phyloP scores from a whole-genome alignment of 208 protist genomes.

The Leishmania turanica region DNA sequence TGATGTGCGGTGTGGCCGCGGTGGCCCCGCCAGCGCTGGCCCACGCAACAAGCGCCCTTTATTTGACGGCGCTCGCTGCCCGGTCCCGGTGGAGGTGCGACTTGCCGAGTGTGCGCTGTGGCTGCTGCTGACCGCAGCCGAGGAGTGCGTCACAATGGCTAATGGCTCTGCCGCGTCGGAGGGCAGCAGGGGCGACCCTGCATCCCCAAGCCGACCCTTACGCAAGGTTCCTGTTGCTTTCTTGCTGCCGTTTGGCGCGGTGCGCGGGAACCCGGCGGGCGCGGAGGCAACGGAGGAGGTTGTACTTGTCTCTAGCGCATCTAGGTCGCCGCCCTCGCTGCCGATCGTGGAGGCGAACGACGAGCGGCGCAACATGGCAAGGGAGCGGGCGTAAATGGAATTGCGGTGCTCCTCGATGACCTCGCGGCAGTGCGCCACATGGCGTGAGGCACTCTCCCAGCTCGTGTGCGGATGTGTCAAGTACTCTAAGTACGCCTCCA shows the following conservation, averaged over 20 bases:
- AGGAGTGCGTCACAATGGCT: constrained; percentile 1
- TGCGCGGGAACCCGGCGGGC: constrained; percentile 38
- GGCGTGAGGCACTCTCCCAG: constrained; percentile 73
- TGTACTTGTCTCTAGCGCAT: constrained; percentile 24
- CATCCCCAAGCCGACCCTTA: constrained; percentile 39
- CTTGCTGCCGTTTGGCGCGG: constrained; percentile 38
- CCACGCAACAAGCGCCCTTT: constrained; percentile 26
- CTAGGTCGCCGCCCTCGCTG: constrained; percentile 15
- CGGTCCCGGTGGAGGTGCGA: constrained; percentile 9
- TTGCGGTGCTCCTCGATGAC: constrained; percentile 49
- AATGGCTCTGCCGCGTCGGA: neutral
- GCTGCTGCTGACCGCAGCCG: constrained; percentile 7
- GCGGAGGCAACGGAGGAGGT: constrained; percentile 40
- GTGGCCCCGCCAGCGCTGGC: constrained; percentile 8
- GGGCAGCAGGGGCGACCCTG: neutral
- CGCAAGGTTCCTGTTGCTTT: constrained; percentile 37
- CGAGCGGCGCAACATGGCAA: constrained; percentile 36
- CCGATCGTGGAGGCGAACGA: constrained; percentile 46
- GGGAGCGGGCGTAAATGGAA: constrained; percentile 53
- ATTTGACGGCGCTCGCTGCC: constrained; percentile 1
- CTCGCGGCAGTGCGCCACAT: constrained; percentile 37
- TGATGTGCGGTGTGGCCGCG: constrained; percentile 1
- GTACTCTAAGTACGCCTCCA: constrained; percentile 88
- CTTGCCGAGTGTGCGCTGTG: constrained; percentile 2
- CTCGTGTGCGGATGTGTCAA: constrained; percentile 84